Percentiles rank a stretch among this genome's conserved stretches.
Conservation (phyloP, 805 yeast species). For the Candida awuae region DNA sequence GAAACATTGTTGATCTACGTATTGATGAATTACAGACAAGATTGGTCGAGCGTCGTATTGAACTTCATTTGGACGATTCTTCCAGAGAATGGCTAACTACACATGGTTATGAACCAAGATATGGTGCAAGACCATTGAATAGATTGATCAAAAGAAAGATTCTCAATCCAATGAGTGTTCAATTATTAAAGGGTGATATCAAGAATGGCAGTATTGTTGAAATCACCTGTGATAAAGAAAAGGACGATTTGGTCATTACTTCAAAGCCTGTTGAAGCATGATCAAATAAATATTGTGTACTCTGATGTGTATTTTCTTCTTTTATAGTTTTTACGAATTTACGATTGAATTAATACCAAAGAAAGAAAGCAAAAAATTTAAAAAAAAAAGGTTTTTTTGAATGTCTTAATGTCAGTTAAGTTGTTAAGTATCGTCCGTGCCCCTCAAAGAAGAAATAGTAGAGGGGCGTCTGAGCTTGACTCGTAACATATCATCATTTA, state of each 20-base stretch:
- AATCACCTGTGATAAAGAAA: slow-evolving; percentile 5
- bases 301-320: background rate
- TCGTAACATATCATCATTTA: slow-evolving; percentile 11
- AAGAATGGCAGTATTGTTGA: slow-evolving; percentile 46
- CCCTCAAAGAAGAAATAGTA: slow-evolving; percentile 14
- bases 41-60: slow-evolving; percentile 69
- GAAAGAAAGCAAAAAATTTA: background rate
- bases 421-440: slow-evolving; percentile 16
- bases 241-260: slow-evolving; percentile 8
- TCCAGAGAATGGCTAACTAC: slow-evolving; percentile 77
- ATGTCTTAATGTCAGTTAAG: slow-evolving; percentile 2
- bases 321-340: background rate
- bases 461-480: slow-evolving; percentile 20
- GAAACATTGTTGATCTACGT: slow-evolving; percentile 79
- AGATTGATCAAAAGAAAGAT: slow-evolving; percentile 75
- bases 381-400: background rate
- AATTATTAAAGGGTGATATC: slow-evolving; percentile 73
- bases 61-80: slow-evolving; percentile 39
- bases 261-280: background rate
- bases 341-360: background rate
- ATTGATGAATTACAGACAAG: slow-evolving; percentile 74
- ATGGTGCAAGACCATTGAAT: slow-evolving; percentile 96
- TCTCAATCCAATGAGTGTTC: slow-evolving; percentile 82
- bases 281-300: background rate
- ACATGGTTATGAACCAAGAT: slow-evolving; percentile 82